Conservation (phyloP, 1,139 yeast genomes). For the Pichia sp. region DNA sequence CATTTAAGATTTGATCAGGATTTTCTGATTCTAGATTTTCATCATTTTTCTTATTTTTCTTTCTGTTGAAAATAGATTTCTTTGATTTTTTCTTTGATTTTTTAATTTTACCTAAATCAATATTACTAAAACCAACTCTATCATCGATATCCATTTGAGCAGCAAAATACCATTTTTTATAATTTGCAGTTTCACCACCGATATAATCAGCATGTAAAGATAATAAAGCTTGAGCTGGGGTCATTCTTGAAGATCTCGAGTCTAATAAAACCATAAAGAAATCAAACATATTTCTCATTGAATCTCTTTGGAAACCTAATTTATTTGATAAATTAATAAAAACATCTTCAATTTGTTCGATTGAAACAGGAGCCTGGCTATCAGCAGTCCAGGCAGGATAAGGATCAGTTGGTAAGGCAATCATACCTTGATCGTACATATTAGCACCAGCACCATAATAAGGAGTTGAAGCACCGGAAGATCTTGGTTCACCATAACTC, state of each 20-base stretch:
- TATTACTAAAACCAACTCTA: conserved; percentile 38
- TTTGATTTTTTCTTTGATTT: conserved; percentile 32
- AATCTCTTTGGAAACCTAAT: conserved; percentile 73
- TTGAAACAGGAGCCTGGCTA: conserved; percentile 48
- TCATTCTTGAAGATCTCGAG: conserved; percentile 69
- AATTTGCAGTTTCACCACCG: conserved; percentile 63
- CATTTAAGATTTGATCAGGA: conserved; percentile 34
- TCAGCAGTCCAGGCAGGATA: conserved; percentile 62
- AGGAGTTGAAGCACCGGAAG: conserved; percentile 95
- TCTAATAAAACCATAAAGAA: conserved; percentile 70
- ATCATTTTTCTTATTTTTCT: conserved; percentile 47
- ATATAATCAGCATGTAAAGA: conserved; percentile 73
- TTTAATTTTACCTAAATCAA: conserved; percentile 46
- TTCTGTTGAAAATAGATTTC: conserved; percentile 21
- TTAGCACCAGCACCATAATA: conserved; percentile 60
- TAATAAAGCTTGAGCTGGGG: conserved; percentile 60
- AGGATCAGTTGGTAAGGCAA: conserved; percentile 43
- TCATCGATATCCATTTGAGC: conserved; percentile 55
- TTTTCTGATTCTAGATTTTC: conserved; percentile 34
- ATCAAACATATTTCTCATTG: conserved; percentile 70
- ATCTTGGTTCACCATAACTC: conserved; percentile 78
- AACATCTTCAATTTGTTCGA: conserved; percentile 57
- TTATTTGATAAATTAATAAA: conserved; percentile 54
- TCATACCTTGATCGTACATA: conserved; percentile 45
- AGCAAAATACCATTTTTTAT: conserved; percentile 67